A percentile compares a stretch with the other conserved stretches of the same genome.
phyloP scores from a whole-genome alignment of 1,284 basidiomycete species.

The Heliocybe sulcata region DNA sequence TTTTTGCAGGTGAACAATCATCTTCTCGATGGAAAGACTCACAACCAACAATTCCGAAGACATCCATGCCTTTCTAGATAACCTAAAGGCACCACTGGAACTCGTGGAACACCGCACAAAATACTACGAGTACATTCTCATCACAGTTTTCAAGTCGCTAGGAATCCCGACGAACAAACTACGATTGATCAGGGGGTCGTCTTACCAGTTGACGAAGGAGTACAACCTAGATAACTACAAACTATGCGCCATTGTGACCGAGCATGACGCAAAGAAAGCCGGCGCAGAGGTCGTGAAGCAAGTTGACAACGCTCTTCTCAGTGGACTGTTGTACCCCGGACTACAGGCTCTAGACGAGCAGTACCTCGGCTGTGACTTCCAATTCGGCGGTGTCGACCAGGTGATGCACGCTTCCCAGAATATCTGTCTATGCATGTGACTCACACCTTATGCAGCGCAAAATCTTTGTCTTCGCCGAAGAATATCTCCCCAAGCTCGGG shows the following conservation, averaged over 20 bases:
- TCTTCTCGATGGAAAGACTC: background rate
- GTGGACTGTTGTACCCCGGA: conserved; percentile 92
- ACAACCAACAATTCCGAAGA: conserved; percentile 40
- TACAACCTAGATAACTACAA: conserved; percentile 97
- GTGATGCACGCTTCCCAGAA: conserved; percentile 31
- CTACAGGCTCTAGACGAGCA: conserved; percentile 97
- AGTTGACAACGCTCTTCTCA: conserved; percentile 86
- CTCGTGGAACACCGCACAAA: conserved; percentile 85
- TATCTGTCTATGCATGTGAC: background rate
- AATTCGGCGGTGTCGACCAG: conserved; percentile 98
- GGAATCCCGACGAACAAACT: conserved; percentile 87
- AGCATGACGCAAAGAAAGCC: conserved; percentile 97
- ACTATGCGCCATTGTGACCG: conserved; percentile 83
- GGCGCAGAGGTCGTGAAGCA: conserved; percentile 99
- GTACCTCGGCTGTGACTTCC: conserved; percentile 94
- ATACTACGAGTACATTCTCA: conserved; percentile 85
- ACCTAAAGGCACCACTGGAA: conserved; percentile 95
- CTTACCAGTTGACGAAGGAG: conserved; percentile 86
- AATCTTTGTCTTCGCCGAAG: conserved; percentile 97
- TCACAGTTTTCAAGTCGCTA: conserved; percentile 81
- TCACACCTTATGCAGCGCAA: conserved; percentile 60
- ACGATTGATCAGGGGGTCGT: conserved; percentile 83
- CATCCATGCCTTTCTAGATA: conserved; percentile 97
- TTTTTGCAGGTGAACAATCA: conserved; percentile 69
- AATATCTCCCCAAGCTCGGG: conserved; percentile 89